Conservation (phyloP, 2,329 filamentous ascomycete genomes). For the Penicillium expansum region DNA sequence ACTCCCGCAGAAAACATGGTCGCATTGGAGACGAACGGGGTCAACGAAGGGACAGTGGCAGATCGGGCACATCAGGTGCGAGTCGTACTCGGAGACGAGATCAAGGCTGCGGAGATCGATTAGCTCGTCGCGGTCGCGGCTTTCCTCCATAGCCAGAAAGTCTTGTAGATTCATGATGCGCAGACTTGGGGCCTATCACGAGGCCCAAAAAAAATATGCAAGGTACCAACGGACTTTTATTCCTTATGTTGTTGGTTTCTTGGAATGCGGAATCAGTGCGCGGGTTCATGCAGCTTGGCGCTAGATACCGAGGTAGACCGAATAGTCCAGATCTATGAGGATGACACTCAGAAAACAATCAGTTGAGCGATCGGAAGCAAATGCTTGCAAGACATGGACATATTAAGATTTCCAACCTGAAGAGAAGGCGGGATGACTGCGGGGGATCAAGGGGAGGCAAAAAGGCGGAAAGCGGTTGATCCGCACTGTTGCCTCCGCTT, state of each 20-base stretch:
- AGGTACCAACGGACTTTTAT: neutral
- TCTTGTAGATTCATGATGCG: slow-evolving; percentile 34
- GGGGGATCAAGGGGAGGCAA: slow-evolving; percentile 13
- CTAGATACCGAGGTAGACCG: slow-evolving; percentile 22
- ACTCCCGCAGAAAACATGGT: slow-evolving; percentile 62
- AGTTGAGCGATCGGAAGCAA: slow-evolving; percentile 3
- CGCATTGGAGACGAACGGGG: slow-evolving; percentile 58
- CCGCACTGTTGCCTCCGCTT: slow-evolving; percentile 18
- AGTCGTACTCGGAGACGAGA: slow-evolving; percentile 55
- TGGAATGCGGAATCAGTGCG: slow-evolving; percentile 12
- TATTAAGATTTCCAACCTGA: slow-evolving; percentile 1
- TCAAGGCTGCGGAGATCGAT: slow-evolving; percentile 59
- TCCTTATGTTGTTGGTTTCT: slow-evolving; percentile 2
- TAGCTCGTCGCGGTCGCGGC: slow-evolving; percentile 28
- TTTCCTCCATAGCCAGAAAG: slow-evolving; percentile 31
- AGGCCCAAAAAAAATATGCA: neutral
- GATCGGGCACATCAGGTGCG: slow-evolving; percentile 63
- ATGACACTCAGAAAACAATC: slow-evolving; percentile 15
- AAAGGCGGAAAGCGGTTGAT: slow-evolving; percentile 26
- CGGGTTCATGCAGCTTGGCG: slow-evolving; percentile 13
- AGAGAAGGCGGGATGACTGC: slow-evolving; percentile 14
- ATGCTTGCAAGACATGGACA: slow-evolving; percentile 1
- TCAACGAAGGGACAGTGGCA: slow-evolving; percentile 62
- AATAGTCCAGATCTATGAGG: slow-evolving; percentile 20
- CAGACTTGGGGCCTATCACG: neutral